These are phyloP conservation scores for Helianthus tuberosus DNA, from an alignment of 129 eudicot genomes.

Conservation along the genomic window DNA sequence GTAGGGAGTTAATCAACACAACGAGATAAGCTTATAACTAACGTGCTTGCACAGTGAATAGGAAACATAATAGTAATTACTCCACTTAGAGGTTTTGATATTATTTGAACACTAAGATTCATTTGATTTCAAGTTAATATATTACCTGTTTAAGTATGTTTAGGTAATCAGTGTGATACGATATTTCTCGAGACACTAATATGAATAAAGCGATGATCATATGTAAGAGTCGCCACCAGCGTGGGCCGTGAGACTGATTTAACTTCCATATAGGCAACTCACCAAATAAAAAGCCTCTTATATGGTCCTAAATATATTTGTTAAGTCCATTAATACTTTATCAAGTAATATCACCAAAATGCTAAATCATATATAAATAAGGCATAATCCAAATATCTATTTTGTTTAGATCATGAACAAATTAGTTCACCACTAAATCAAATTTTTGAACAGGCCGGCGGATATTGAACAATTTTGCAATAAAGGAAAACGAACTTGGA, in stretches of 20 bases:
- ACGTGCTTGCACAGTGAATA: neutral
- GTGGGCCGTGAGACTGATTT: neutral
- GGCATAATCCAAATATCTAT: neutral
- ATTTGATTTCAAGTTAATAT: slow-evolving; percentile 15
- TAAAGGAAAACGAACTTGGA: neutral
- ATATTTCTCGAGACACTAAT: neutral
- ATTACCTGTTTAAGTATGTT: neutral
- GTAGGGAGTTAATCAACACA: slow-evolving; percentile 2
- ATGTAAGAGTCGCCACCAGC: neutral
- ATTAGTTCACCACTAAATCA: neutral
- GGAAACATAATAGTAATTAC: slow-evolving; percentile 14
- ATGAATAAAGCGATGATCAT: neutral
- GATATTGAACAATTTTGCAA: neutral
- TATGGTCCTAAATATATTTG: neutral
- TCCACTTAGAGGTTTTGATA: slow-evolving; percentile 2
- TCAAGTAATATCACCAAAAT: slow-evolving; percentile 13
- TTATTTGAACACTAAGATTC: neutral
- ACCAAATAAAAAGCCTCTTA: slow-evolving; percentile 7
- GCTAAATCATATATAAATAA: neutral
- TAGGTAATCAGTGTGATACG: neutral
- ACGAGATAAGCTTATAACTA: neutral
- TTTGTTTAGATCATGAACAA: slow-evolving; percentile 12
- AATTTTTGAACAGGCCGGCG: neutral
- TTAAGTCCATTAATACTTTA: neutral
- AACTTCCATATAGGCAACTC: neutral